phyloP scores from a whole-genome alignment of 345 rosid species.

The Laguncularia racemosa region DNA sequence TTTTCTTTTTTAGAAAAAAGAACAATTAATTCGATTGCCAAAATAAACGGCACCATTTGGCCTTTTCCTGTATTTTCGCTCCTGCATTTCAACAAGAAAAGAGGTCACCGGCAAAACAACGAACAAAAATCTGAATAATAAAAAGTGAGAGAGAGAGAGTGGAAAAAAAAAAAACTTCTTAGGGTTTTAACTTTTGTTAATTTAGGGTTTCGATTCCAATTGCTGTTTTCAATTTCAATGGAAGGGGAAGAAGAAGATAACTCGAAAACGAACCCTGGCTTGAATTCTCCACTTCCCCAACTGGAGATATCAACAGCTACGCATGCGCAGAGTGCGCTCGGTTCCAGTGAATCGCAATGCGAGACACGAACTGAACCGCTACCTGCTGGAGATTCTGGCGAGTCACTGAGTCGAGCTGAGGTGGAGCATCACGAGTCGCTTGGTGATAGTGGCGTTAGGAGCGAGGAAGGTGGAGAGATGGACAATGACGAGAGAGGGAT shows the following conservation, averaged over 20 bases:
- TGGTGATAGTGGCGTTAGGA: background rate
- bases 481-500: no score
- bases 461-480: background rate
- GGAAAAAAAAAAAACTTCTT: conserved; percentile 16
- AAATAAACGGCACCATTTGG: no score
- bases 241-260: conserved; percentile 44
- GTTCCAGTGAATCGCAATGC: conserved; percentile 11
- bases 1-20: no score
- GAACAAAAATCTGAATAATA: no score
- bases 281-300: conserved; percentile 12
- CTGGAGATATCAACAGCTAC: conserved; percentile 5
- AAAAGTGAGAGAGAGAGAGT: no score
- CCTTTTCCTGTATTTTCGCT: no score
- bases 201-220: conserved; percentile 6
- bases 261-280: conserved; percentile 4
- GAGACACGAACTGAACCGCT: background rate
- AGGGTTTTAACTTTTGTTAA: conserved; percentile 18
- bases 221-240: conserved; percentile 22
- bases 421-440: background rate
- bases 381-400: background rate
- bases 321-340: conserved; percentile 1
- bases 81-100: no score
- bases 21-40: no score
- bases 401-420: background rate
- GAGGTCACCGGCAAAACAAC: no score